These are phyloP conservation scores for Suillus discolor DNA, from an alignment of 768 basidiomycete species.

Conservation along the genomic window DNA sequence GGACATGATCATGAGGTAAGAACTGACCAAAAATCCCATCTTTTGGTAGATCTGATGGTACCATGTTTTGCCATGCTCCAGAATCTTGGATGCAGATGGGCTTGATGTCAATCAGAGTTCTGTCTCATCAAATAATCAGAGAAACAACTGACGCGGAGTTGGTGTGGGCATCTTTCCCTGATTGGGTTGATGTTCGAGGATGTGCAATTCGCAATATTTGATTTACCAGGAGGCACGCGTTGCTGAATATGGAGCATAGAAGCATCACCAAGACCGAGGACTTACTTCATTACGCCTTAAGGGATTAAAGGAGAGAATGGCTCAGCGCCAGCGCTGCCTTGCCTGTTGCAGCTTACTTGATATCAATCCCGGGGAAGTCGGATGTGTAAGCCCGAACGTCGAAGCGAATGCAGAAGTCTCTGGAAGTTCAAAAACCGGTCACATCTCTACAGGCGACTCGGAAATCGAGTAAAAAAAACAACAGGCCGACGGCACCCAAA, in stretches of 20 bases:
- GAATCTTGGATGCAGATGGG: not conserved
- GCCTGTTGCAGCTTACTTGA: not conserved
- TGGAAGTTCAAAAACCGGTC: not conserved
- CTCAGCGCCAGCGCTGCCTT: not conserved
- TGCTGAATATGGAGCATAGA: not conserved
- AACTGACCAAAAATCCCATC: not conserved
- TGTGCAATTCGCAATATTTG: not conserved
- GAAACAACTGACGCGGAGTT: constrained; percentile 3
- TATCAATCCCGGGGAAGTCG: not conserved
- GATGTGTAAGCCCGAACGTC: not conserved
- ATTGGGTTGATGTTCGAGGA: not conserved
- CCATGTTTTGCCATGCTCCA: constrained; percentile 5
- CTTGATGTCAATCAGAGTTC: not conserved
- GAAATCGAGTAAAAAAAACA: not conserved
- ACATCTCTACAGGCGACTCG: not conserved
- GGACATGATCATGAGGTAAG: not conserved
- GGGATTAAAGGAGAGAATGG: not conserved
- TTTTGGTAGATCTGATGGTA: constrained; percentile 1
- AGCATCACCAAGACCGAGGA: constrained; percentile 3
- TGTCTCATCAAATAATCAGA: constrained; percentile 5
- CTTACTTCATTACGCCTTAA: not conserved
- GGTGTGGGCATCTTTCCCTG: constrained; percentile 1
- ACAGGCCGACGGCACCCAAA: not conserved
- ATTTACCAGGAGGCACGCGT: not conserved
- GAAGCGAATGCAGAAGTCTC: not conserved